Evolutionary conservation across 495 filamentous ascomycete genomes (phyloP).

Genomic region (Penicillium chermesinum): DNA sequence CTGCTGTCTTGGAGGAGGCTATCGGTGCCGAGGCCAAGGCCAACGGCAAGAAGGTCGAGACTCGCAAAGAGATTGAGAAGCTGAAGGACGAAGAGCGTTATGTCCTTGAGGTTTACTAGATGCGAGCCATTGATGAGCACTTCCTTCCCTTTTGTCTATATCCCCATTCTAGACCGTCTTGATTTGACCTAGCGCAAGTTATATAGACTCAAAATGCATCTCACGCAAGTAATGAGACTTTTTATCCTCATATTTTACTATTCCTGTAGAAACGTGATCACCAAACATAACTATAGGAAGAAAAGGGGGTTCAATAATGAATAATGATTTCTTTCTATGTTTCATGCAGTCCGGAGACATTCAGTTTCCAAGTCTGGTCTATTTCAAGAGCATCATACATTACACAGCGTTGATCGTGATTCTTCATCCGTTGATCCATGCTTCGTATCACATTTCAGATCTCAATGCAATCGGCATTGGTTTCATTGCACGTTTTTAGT

Average conservation of each 20-base stretch:
- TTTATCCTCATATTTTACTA: too few relatives aligned
- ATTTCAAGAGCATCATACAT: not conserved
- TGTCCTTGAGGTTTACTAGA: slow-evolving; percentile 91
- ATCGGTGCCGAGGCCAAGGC: slow-evolving; percentile 70
- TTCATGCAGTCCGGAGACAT: too few relatives aligned
- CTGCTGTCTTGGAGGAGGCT: slow-evolving; percentile 86
- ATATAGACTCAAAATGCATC: slow-evolving; percentile 21
- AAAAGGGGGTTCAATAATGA: too few relatives aligned
- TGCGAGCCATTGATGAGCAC: slow-evolving; percentile 13
- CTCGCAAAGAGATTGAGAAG: slow-evolving; percentile 90
- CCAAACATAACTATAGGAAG: too few relatives aligned
- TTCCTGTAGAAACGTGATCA: too few relatives aligned
- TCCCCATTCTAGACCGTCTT: slow-evolving; percentile 18
- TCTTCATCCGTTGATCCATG: slow-evolving; percentile 9
- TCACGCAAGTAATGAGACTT: not conserved
- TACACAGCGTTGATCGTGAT: not conserved
- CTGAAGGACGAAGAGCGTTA: slow-evolving; percentile 92
- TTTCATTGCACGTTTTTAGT: slow-evolving; percentile 41
- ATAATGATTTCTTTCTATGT: too few relatives aligned
- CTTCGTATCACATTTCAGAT: slow-evolving; percentile 6
- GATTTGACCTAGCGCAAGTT: slow-evolving; percentile 14
- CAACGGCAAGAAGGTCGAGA: slow-evolving; percentile 72
- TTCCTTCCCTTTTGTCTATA: slow-evolving; percentile 23
- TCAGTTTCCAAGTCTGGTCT: not conserved
- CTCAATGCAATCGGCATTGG: slow-evolving; percentile 24